phyloP scores from a whole-genome alignment of 2,329 filamentous ascomycete genomes.

The Acephala macrosclerotiorum region DNA sequence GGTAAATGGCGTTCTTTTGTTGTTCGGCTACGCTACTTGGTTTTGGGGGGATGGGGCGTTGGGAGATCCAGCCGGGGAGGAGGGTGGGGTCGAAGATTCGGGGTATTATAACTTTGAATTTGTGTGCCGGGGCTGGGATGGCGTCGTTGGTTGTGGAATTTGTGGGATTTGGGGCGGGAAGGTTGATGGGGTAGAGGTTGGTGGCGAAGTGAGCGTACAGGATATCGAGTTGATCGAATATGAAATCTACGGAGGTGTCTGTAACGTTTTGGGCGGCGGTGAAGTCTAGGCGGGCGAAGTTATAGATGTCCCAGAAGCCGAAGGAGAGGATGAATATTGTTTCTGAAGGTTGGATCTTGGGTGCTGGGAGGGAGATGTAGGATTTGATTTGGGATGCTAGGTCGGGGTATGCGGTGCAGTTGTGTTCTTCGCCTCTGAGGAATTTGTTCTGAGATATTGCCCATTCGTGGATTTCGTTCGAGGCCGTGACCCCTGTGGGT shows the following conservation, averaged over 20 bases:
- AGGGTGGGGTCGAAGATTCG: slow-evolving; percentile 61
- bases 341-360: slow-evolving; percentile 22
- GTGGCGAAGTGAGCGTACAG: slow-evolving; percentile 36
- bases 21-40: slow-evolving; percentile 59
- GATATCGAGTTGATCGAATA: slow-evolving; percentile 41
- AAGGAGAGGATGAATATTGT: slow-evolving; percentile 42
- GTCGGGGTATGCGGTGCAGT: slow-evolving; percentile 36
- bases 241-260: slow-evolving; percentile 31
- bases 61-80: slow-evolving; percentile 58
- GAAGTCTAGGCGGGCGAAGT: slow-evolving; percentile 37
- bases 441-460: slow-evolving; percentile 10
- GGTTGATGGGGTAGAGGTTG: slow-evolving; percentile 12
- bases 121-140: slow-evolving; percentile 2
- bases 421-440: slow-evolving; percentile 8
- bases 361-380: slow-evolving; percentile 36
- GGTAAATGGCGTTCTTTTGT: slow-evolving; percentile 59
- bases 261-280: slow-evolving; percentile 26
- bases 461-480: slow-evolving; percentile 33
- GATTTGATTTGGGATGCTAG: slow-evolving; percentile 39
- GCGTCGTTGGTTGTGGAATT: not conserved
- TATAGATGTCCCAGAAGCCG: slow-evolving; percentile 45
- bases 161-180: not conserved
- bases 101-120: slow-evolving; percentile 60
- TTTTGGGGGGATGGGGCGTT: slow-evolving; percentile 50
- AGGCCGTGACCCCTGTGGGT: slow-evolving; percentile 38